Conservation (phyloP, 148 eudicot species). For the Drosera capensis region DNA sequence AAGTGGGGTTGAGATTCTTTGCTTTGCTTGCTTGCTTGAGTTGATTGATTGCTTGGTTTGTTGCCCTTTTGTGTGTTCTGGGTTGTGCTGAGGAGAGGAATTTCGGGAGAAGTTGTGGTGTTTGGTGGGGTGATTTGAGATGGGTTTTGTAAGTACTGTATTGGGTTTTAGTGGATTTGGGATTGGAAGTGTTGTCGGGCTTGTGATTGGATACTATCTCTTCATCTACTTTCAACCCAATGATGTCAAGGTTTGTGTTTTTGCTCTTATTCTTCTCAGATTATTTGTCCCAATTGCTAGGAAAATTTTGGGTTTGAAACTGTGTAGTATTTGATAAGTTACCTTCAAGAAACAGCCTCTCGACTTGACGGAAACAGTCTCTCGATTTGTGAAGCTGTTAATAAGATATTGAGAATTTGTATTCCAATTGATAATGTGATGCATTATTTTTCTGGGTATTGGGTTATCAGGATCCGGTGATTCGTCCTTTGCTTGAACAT, state of each 20-base stretch:
- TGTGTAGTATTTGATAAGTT: background rate
- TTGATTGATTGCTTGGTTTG: too few relatives aligned
- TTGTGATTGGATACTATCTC: slow-evolving; percentile 63
- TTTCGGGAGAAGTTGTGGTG: too few relatives aligned
- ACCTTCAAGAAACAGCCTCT: background rate
- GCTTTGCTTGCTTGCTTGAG: too few relatives aligned
- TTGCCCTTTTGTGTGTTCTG: too few relatives aligned
- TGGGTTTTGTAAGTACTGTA: slow-evolving; percentile 67
- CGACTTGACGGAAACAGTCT: background rate
- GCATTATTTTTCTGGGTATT: slow-evolving; percentile 2
- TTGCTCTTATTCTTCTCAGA: slow-evolving; percentile 1
- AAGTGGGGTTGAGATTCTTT: too few relatives aligned
- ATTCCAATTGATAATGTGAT: slow-evolving; percentile 1
- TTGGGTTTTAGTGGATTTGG: slow-evolving; percentile 78
- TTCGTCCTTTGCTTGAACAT: slow-evolving; percentile 59
- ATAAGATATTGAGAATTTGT: background rate
- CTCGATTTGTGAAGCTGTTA: background rate
- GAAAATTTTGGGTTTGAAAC: background rate
- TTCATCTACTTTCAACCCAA: slow-evolving; percentile 60
- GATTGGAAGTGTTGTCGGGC: slow-evolving; percentile 53
- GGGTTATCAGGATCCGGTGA: slow-evolving; percentile 46
- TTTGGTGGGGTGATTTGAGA: slow-evolving; percentile 15
- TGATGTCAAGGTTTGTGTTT: slow-evolving; percentile 59
- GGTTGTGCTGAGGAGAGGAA: too few relatives aligned
- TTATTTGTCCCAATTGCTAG: background rate